A percentile compares a stretch with the other conserved stretches of the same genome.
Evolutionary conservation across 495 filamentous ascomycete species (phyloP).

Genomic region (Margaritispora aquatica): DNA sequence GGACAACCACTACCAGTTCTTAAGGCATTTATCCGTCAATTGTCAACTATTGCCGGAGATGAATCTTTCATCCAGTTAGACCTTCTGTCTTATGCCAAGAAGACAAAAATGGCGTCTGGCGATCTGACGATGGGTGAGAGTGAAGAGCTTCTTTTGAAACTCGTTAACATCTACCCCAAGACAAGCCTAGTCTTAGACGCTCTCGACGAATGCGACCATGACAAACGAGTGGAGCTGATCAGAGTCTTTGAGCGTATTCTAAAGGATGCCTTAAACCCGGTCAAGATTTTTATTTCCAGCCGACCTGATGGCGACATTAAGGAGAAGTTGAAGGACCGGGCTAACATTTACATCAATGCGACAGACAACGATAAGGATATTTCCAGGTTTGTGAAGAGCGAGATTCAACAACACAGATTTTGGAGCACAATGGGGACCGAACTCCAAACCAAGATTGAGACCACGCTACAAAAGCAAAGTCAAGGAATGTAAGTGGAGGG

Average conservation of each 20-base stretch:
- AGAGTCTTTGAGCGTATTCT: slow-evolving; percentile 20
- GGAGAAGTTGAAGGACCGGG: slow-evolving; percentile 15
- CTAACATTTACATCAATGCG: slow-evolving; percentile 32
- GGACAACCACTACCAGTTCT: slow-evolving; percentile 28
- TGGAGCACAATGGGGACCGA: slow-evolving; percentile 13
- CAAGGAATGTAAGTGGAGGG: slow-evolving; percentile 12
- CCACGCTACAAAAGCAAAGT: slow-evolving; percentile 3
- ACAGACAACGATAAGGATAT: slow-evolving; percentile 27
- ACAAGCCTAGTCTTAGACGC: slow-evolving; percentile 26
- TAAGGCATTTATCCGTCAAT: slow-evolving; percentile 33
- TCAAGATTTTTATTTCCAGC: slow-evolving; percentile 43
- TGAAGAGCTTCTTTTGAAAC: slow-evolving; percentile 21
- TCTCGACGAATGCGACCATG: slow-evolving; percentile 24
- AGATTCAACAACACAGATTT: slow-evolving; percentile 12
- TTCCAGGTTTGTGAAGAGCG: slow-evolving; percentile 20
- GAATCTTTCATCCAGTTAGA: slow-evolving; percentile 14
- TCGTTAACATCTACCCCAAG: slow-evolving; percentile 17
- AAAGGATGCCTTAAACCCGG: slow-evolving; percentile 20
- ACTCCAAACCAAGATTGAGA: slow-evolving; percentile 22
- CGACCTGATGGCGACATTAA: slow-evolving; percentile 33
- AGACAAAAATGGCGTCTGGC: slow-evolving; percentile 12
- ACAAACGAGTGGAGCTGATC: slow-evolving; percentile 16
- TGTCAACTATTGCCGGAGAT: slow-evolving; percentile 23
- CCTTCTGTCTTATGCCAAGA: slow-evolving; percentile 7
- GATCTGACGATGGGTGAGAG: slow-evolving; percentile 20